These are phyloP conservation scores for Ophiocordyceps robertsii DNA, from an alignment of 2,329 filamentous ascomycete species.

Conservation along the genomic window DNA sequence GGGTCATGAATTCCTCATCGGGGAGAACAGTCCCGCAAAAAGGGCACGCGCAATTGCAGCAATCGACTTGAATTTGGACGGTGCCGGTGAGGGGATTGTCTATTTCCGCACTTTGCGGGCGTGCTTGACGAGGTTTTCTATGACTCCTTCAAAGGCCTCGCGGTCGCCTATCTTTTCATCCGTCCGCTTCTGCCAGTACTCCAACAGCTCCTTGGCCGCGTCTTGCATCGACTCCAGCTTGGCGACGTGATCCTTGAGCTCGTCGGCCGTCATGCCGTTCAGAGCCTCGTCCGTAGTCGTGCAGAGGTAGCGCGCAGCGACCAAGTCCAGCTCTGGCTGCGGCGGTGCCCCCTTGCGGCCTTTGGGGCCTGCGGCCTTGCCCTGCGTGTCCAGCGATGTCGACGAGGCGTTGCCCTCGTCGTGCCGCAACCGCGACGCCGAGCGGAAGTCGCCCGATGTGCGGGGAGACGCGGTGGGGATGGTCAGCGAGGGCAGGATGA, in stretches of 20 bases:
- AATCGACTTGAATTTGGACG: conserved; percentile 9
- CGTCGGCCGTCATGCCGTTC: conserved; percentile 61
- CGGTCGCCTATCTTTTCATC: conserved; percentile 83
- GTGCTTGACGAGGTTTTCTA: conserved; percentile 91
- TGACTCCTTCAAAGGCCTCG: conserved; percentile 89
- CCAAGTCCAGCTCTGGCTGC: conserved; percentile 65
- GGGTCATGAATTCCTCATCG: background rate
- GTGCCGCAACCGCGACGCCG: conserved; percentile 31
- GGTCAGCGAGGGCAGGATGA: conserved; percentile 81
- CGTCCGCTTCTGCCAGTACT: conserved; percentile 77
- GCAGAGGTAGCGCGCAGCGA: conserved; percentile 65
- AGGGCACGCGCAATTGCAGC: conserved; percentile 4
- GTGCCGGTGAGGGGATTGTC: background rate
- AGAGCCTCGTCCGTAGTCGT: conserved; percentile 75
- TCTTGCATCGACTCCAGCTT: conserved; percentile 56
- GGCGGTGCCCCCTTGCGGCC: conserved; percentile 46
- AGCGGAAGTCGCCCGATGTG: conserved; percentile 40
- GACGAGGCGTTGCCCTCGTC: conserved; percentile 39
- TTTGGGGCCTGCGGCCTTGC: conserved; percentile 31
- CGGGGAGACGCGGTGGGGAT: conserved; percentile 44
- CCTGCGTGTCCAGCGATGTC: conserved; percentile 46
- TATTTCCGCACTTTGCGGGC: conserved; percentile 72
- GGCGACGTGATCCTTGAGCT: conserved; percentile 59
- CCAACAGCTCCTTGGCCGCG: conserved; percentile 63
- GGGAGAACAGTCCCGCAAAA: conserved; percentile 1